Conservation (phyloP, 116 monocot genomes). For the Trichopus zeylanicus region DNA sequence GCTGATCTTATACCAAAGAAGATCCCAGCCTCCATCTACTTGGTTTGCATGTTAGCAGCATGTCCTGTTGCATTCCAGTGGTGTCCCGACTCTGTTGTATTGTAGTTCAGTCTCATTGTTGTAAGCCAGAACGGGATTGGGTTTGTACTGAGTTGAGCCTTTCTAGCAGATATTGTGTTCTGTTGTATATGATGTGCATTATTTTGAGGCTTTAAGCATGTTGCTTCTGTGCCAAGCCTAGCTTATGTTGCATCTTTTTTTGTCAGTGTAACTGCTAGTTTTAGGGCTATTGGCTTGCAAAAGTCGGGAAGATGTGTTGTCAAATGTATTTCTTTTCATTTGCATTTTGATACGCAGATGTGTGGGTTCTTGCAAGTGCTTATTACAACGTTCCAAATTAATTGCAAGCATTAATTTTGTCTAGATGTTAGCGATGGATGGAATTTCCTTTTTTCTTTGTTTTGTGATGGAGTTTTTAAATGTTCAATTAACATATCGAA, state of each 20-base stretch:
- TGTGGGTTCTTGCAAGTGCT: no score
- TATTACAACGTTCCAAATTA: no score
- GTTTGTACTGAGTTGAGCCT: neutral
- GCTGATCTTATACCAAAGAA: neutral
- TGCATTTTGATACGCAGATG: no score
- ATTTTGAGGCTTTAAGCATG: neutral
- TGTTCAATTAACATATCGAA: no score
- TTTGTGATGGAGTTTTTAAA: no score
- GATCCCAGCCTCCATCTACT: neutral
- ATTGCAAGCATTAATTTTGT: no score
- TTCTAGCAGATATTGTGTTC: constrained; percentile 3
- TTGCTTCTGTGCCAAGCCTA: neutral
- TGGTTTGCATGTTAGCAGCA: neutral
- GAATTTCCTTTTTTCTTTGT: no score
- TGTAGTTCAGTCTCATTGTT: constrained; percentile 6
- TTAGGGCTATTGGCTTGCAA: neutral
- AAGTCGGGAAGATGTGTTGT: no score
- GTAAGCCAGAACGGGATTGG: constrained; percentile 8
- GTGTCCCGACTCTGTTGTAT: neutral
- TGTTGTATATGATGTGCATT: constrained; percentile 49
- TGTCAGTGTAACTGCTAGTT: constrained; percentile 1
- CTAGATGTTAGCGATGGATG: no score
- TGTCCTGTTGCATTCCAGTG: neutral
- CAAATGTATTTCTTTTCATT: neutral
- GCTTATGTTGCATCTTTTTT: neutral